Base-by-base conservation (phyloP, 768 basidiomycete genomes). In the Leccinum variicolor region DNA sequence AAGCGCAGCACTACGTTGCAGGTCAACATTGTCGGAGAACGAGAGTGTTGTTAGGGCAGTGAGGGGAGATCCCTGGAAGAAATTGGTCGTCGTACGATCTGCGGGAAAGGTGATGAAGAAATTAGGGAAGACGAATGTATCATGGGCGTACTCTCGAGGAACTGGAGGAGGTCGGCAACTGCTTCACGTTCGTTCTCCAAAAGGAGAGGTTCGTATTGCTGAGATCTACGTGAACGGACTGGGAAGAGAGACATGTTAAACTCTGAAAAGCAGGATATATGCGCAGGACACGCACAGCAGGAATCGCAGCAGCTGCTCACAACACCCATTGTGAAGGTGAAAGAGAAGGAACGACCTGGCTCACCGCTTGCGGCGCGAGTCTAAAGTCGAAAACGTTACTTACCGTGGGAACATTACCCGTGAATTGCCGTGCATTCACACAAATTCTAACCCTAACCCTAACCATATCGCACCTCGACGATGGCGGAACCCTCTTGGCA, bases 1-100 rank as follows among this genome's bases (percentile, higher is more conserved):
- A 46, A 99, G 84, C 4, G 97, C 97, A 2, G 97, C 97, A 62
- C 93, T 96, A 51, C 97, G 86, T 78, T 99, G 97, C 19, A 99
- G 82, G 77, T 98, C 97, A 64, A 99, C 96, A 76, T 99, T 99
- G 77, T 98, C 97, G 21, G 92, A 94, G 79, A 98, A 99, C 23
- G 94, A 96, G 61, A 99, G 89, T 52, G 94, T 98, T 13, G 96
- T 98, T 56, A 99, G 79, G 39, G 97, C 94, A 53, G 88, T 81
- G 57, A 99, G 86, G 19, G 97, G 96, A 17, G 87, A 85, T 55
- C 96, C 97, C 52, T 84, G 81, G 79, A 98, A 99, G 83, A 99
- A 99, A 78, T 99, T 98, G 76, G 97, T 98, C 8, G 93, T 94
- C 3, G 91, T 89, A 64, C 97, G 92, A 82, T 99, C 96, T 55